Conservation (phyloP, 768 basidiomycete species). For the Auricularia auricula-judae region DNA sequence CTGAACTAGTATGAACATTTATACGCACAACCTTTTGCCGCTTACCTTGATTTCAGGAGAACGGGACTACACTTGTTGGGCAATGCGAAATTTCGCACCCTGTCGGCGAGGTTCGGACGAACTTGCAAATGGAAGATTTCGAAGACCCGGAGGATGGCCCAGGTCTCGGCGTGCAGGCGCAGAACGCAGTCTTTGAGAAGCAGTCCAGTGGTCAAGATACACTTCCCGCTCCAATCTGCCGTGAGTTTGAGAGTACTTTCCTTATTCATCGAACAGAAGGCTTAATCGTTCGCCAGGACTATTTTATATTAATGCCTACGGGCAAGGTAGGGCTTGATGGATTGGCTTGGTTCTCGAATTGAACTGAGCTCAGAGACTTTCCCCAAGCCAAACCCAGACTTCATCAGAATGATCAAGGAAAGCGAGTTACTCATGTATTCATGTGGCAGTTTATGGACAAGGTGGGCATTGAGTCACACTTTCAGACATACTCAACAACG, state of each 20-base stretch:
- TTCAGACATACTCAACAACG: not conserved
- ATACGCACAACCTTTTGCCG: too few relatives aligned
- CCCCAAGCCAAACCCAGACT: constrained; percentile 77
- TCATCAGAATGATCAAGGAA: constrained; percentile 46
- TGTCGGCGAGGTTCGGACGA: constrained; percentile 18
- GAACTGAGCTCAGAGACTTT: constrained; percentile 57
- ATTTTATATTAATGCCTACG: constrained; percentile 7
- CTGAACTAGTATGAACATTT: constrained; percentile 46
- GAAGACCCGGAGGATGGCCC: constrained; percentile 8
- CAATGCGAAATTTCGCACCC: constrained; percentile 95
- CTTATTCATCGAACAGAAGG: too few relatives aligned
- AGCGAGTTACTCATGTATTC: constrained; percentile 76
- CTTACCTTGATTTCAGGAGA: not conserved
- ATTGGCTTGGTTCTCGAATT: not conserved
- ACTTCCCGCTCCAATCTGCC: not conserved
- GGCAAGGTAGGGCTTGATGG: not conserved
- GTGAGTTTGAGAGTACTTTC: not conserved
- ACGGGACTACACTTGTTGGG: constrained; percentile 58
- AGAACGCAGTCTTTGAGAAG: constrained; percentile 59
- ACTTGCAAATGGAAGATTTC: constrained; percentile 2
- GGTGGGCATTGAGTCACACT: constrained; percentile 30
- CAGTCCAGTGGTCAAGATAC: not conserved
- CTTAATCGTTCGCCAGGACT: not conserved
- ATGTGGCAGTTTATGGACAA: constrained; percentile 92
- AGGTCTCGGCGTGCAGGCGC: constrained; percentile 25